Evolutionary conservation across 306 rosid genomes (phyloP).

Genomic region (Cucurbita pepo): DNA sequence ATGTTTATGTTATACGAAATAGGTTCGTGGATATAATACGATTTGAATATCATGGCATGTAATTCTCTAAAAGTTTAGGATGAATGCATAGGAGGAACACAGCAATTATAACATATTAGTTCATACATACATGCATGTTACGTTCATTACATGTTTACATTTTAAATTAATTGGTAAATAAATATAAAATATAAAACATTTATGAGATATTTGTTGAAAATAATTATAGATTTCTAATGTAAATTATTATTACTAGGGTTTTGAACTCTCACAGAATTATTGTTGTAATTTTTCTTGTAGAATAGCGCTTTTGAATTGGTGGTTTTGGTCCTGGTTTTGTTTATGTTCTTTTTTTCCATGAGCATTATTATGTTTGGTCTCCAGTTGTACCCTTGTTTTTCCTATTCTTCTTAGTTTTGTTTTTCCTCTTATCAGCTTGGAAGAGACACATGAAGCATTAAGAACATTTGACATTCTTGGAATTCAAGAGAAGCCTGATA

Average conservation of each 20-base stretch:
- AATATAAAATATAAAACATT: neutral
- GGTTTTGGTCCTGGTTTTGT: neutral
- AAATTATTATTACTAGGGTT: neutral
- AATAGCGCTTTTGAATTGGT: neutral
- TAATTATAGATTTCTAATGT: neutral
- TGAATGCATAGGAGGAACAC: too few relatives aligned
- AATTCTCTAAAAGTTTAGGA: too few relatives aligned
- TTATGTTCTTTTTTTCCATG: neutral
- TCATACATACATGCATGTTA: neutral
- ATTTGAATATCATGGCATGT: too few relatives aligned
- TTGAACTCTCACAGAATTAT: neutral
- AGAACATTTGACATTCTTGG: slow-evolving; percentile 65
- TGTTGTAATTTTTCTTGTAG: neutral
- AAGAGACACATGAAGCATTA: slow-evolving; percentile 63
- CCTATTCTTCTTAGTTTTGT: neutral
- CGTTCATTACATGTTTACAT: neutral
- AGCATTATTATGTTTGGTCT: neutral
- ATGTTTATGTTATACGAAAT: too few relatives aligned
- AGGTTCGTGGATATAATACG: too few relatives aligned
- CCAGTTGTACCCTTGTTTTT: neutral
- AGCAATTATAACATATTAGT: too few relatives aligned
- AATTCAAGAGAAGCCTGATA: slow-evolving; percentile 39
- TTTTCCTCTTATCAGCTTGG: slow-evolving; percentile 41
- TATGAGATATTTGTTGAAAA: neutral
- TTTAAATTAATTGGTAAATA: neutral